These are phyloP conservation scores for Chrysoporthe cubensis DNA, from an alignment of 2,329 filamentous ascomycete species.

Conservation along the genomic window DNA sequence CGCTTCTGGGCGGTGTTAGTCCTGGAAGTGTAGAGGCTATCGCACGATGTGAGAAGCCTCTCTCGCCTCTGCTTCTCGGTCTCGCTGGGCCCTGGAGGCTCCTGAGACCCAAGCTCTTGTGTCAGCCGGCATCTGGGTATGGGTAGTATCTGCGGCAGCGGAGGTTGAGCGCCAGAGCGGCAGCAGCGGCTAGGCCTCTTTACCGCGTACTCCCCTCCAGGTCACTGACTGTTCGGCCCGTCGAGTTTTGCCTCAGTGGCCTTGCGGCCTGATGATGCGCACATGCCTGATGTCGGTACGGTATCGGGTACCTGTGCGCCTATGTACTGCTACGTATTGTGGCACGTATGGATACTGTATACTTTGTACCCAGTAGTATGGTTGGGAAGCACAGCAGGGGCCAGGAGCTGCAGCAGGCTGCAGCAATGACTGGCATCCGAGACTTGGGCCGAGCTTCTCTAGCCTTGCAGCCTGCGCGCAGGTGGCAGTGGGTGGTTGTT, in stretches of 20 bases:
- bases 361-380: neutral
- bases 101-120: too few species aligned
- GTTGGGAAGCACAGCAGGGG: neutral
- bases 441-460: neutral
- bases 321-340: neutral
- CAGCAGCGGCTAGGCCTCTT: conserved; percentile 1
- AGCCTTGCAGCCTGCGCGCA: neutral
- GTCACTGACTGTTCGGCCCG: neutral
- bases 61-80: neutral
- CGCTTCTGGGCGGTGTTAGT: neutral
- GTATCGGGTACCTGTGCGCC: neutral
- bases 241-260: neutral
- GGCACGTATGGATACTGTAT: neutral
- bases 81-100: neutral
- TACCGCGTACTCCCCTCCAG: neutral
- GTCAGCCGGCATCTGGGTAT: neutral
- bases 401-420: conserved; percentile 1
- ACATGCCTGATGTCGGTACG: conserved; percentile 4
- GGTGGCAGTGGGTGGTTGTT: neutral
- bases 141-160: neutral
- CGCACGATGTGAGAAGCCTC: neutral
- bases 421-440: conserved; percentile 7
- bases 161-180: neutral
- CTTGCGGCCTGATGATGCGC: conserved; percentile 9
- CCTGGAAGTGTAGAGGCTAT: neutral